A percentile compares a stretch with the other conserved stretches of the same genome.
These are phyloP conservation scores for Aspergillus floridensis DNA, from an alignment of 2,329 filamentous ascomycete species.

Conservation along the genomic window DNA sequence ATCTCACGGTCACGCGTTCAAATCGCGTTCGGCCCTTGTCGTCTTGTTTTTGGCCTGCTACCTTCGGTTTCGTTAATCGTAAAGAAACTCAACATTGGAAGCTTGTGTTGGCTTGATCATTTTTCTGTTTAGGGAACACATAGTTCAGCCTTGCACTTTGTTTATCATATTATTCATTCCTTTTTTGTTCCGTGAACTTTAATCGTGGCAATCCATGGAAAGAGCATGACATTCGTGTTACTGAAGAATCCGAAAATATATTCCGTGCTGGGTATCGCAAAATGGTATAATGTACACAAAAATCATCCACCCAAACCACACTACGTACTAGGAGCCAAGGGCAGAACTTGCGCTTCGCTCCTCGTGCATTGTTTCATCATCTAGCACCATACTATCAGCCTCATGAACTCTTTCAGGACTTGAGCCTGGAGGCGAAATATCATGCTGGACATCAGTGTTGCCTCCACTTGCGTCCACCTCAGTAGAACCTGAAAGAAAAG, in stretches of 20 bases:
- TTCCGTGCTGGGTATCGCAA: background rate
- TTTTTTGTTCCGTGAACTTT: too few species aligned
- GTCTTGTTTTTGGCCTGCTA: background rate
- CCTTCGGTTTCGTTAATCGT: too few species aligned
- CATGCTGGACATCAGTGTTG: background rate
- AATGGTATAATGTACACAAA: background rate
- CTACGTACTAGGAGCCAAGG: background rate
- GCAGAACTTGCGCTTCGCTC: background rate
- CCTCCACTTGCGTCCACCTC: background rate
- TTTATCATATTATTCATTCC: too few species aligned
- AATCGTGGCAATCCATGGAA: too few species aligned
- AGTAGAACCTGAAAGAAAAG: background rate
- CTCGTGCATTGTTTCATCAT: background rate
- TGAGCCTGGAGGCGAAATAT: background rate
- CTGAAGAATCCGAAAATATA: background rate
- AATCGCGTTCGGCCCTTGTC: slow-evolving; percentile 7
- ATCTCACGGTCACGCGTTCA: slow-evolving; percentile 9
- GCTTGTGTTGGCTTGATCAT: too few species aligned
- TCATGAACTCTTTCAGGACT: background rate
- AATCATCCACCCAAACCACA: background rate
- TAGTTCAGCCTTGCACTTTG: too few species aligned
- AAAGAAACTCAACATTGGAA: too few species aligned
- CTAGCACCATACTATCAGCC: background rate
- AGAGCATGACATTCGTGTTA: background rate
- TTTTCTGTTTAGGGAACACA: too few species aligned